Evolutionary conservation across 2,329 filamentous ascomycete genomes (phyloP).

Genomic region (Colletotrichum gloeosporioides): DNA sequence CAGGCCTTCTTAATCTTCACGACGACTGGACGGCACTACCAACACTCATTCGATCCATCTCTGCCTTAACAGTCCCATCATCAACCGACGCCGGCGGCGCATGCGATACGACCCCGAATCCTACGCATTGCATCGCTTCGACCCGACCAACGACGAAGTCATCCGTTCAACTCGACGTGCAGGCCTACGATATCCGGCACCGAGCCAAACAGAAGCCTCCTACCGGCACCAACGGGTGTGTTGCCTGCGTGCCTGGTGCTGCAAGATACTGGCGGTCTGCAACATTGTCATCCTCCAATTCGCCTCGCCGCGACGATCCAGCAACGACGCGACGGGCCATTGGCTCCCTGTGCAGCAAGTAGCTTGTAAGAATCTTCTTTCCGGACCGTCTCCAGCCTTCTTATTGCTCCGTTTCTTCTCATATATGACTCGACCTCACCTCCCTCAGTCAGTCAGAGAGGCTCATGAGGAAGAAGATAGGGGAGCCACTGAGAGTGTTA

Average conservation of each 20-base stretch:
- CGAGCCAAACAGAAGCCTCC: not conserved
- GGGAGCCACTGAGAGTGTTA: not conserved
- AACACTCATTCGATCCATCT: not conserved
- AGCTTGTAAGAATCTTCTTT: conserved; percentile 11
- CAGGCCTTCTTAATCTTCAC: not conserved
- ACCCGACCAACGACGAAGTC: not conserved
- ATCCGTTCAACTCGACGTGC: not conserved
- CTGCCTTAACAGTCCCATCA: no score
- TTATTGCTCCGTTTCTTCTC: not conserved
- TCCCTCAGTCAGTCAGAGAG: not conserved
- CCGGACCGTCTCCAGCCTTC: not conserved
- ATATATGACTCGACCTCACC: not conserved
- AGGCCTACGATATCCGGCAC: not conserved
- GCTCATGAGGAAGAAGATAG: not conserved
- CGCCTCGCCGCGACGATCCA: conserved; percentile 13
- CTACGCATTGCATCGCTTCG: not conserved
- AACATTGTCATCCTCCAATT: conserved; percentile 9
- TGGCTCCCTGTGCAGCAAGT: conserved; percentile 13
- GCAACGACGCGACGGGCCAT: conserved; percentile 4
- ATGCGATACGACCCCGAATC: not conserved
- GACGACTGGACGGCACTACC: not conserved
- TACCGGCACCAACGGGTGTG: not conserved
- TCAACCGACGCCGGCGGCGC: not conserved
- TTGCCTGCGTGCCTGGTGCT: not conserved
- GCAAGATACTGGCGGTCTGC: conserved; percentile 20